These are phyloP conservation scores for Solanum raphanifolium DNA, from an alignment of 257 asterid genomes.

Conservation along the genomic window DNA sequence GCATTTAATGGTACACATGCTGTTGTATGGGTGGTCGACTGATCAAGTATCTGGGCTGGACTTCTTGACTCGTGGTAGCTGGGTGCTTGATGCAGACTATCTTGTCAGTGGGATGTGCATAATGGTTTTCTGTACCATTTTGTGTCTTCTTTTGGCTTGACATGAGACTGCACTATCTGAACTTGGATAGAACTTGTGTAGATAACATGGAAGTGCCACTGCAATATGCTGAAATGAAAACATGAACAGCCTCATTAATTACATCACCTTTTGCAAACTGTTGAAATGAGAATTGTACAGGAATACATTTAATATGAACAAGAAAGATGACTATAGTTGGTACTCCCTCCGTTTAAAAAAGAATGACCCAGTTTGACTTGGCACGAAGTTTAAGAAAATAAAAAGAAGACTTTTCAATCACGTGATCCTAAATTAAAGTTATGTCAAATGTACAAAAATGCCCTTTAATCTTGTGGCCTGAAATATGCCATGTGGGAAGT, in stretches of 20 bases:
- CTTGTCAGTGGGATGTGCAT: not conserved
- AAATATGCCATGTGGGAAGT: not conserved
- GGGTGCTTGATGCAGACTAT: not conserved
- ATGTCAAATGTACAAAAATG: not conserved
- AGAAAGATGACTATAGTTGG: not conserved
- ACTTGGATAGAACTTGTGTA: not conserved
- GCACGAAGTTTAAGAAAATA: not conserved
- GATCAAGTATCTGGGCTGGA: not conserved
- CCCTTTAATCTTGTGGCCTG: not conserved
- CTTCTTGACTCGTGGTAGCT: not conserved
- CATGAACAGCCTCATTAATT: not conserved
- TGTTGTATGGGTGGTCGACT: not conserved
- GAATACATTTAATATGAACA: not conserved
- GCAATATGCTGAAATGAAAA: not conserved
- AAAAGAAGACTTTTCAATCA: not conserved
- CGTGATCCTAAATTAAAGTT: not conserved
- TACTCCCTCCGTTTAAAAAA: not conserved
- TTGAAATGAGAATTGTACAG: not conserved
- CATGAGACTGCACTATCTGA: not conserved
- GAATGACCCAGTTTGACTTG: not conserved
- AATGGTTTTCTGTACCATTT: not conserved
- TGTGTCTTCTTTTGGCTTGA: not conserved
- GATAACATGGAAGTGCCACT: not conserved
- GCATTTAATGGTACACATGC: not conserved
- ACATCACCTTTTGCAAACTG: not conserved